These are phyloP conservation scores for Beauveria medogensis DNA, from an alignment of 2,329 filamentous ascomycete species.

Conservation along the genomic window DNA sequence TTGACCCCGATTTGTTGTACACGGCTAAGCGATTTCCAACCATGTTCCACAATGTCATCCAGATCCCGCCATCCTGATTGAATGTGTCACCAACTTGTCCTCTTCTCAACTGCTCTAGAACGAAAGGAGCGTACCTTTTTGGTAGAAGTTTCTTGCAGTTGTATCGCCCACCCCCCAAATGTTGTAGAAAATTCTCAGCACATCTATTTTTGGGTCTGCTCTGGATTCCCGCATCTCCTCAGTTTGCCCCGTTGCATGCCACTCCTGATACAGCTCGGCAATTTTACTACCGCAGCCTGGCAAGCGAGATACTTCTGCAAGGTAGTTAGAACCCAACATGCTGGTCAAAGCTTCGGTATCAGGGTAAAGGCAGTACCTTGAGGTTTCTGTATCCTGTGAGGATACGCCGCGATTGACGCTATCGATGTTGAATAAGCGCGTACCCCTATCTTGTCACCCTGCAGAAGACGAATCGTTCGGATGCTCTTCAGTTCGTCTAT, in stretches of 20 bases:
- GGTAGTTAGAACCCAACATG: not conserved
- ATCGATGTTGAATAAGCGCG: conserved; percentile 85
- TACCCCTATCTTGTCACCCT: conserved; percentile 68
- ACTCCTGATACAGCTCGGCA: conserved; percentile 69
- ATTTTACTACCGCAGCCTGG: conserved; percentile 80
- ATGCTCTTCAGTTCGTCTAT: conserved; percentile 68
- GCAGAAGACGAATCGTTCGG: conserved; percentile 60
- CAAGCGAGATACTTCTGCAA: conserved; percentile 44
- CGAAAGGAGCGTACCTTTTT: conserved; percentile 35
- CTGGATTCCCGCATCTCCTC: conserved; percentile 57
- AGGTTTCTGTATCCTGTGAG: conserved; percentile 36
- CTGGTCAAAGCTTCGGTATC: not conserved
- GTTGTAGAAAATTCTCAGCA: conserved; percentile 64
- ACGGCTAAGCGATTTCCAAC: conserved; percentile 65
- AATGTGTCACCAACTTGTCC: not conserved
- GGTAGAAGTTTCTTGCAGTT: conserved; percentile 75
- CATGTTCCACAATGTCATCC: conserved; percentile 77
- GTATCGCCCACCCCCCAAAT: conserved; percentile 90
- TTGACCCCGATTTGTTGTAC: conserved; percentile 93
- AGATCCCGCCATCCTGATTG: conserved; percentile 65
- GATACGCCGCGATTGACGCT: conserved; percentile 75
- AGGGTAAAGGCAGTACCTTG: conserved; percentile 25
- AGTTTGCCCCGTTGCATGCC: conserved; percentile 51
- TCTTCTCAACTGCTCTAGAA: not conserved
- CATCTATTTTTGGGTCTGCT: conserved; percentile 53